Conservation (phyloP, 2,329 filamentous ascomycete species). For the Pseudogymnoascus sp. region DNA sequence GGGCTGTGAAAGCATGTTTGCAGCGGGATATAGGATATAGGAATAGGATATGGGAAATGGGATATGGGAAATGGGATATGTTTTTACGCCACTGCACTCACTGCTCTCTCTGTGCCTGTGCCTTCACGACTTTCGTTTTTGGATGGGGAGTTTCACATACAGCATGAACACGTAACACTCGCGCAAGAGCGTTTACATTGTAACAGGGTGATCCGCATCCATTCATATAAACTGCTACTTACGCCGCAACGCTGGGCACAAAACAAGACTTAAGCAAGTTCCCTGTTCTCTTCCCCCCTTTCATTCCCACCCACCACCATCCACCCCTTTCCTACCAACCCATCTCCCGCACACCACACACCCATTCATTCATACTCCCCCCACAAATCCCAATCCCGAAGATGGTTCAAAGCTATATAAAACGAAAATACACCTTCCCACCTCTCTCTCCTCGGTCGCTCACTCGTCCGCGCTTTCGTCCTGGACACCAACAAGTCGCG, state of each 20-base stretch:
- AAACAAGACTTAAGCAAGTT: neutral
- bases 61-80: neutral
- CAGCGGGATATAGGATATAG: neutral
- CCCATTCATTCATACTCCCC: too few species aligned
- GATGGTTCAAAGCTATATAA: neutral
- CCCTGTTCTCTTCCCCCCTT: neutral
- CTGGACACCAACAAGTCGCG: neutral
- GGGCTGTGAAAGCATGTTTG: neutral
- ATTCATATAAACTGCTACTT: conserved; percentile 1
- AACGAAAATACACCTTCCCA: conserved; percentile 1
- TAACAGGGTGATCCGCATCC: neutral
- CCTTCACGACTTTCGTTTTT: too few species aligned
- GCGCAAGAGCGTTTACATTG: neutral
- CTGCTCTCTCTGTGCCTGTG: neutral
- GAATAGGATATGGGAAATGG: neutral
- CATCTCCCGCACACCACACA: neutral
- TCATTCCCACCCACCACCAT: neutral
- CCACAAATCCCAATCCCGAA: neutral
- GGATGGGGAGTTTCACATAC: too few species aligned
- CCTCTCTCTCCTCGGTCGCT: neutral
- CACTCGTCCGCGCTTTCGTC: neutral
- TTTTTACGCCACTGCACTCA: neutral
- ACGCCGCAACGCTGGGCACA: neutral
- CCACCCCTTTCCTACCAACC: neutral
- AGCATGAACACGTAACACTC: neutral